Conservation (phyloP, 1,284 basidiomycete genomes). For the Coniophora puteana region DNA sequence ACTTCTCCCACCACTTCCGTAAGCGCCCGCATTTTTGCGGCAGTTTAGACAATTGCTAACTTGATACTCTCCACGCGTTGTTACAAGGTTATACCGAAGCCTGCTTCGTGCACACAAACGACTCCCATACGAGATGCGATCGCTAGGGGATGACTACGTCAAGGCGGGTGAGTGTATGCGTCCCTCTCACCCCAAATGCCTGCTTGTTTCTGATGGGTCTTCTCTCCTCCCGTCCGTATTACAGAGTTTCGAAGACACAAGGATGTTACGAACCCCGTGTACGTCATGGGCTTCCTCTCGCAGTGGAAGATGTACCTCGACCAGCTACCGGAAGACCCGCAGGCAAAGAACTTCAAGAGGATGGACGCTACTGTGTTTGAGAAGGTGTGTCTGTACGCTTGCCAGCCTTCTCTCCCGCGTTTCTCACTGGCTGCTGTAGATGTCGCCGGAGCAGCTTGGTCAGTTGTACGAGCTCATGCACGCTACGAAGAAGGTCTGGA, state of each 20-base stretch:
- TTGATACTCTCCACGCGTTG: not conserved
- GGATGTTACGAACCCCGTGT: slow-evolving; percentile 77
- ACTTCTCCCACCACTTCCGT: slow-evolving; percentile 83
- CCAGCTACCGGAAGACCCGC: slow-evolving; percentile 47
- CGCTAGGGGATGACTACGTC: slow-evolving; percentile 84
- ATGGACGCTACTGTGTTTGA: slow-evolving; percentile 77
- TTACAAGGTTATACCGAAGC: slow-evolving; percentile 70
- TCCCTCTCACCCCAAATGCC: not conserved
- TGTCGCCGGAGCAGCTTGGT: slow-evolving; percentile 89
- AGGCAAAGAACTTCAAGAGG: slow-evolving; percentile 53
- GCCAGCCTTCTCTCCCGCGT: slow-evolving; percentile 1
- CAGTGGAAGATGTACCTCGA: slow-evolving; percentile 94
- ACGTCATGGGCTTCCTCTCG: slow-evolving; percentile 89
- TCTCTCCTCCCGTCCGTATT: not conserved
- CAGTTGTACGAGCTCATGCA: slow-evolving; percentile 93
- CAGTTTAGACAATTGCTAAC: slow-evolving; percentile 3
- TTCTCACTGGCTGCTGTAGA: slow-evolving; percentile 38
- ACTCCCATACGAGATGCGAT: slow-evolving; percentile 79
- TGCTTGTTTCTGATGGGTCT: slow-evolving; percentile 5
- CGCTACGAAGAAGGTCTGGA: slow-evolving; percentile 84
- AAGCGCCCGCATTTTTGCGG: slow-evolving; percentile 22
- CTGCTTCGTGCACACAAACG: slow-evolving; percentile 77
- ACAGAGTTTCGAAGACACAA: slow-evolving; percentile 83
- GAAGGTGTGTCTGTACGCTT: slow-evolving; percentile 47
- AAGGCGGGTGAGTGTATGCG: slow-evolving; percentile 60